Base-by-base conservation (phyloP, 345 rosid species). In the Garcia nutans region DNA sequence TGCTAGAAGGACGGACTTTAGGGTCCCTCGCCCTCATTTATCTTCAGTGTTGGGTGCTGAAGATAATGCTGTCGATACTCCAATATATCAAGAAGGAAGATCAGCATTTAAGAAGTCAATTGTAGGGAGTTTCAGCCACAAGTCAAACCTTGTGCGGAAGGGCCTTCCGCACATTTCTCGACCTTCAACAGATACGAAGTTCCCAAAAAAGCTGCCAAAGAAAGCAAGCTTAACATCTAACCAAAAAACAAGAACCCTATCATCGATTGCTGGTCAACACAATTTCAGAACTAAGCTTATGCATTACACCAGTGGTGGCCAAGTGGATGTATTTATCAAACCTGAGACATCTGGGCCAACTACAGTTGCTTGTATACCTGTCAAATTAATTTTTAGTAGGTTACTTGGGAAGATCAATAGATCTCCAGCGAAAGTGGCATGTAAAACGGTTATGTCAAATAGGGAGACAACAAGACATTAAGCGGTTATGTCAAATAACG, bases 371-470 rank as follows among this genome's bases (percentile, higher is more conserved):
- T 93, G 97, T 87, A 91, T 96, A 86, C 99, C 99, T 45, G 92
- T 93, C 65, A 96, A 92, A 81, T 89, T 96, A 84, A 97, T 90
- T 42, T 96, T 88, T 83, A 93, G 98, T 83, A 88, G 99, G 89
- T 86, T 96, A 85, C 97, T 93, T 22, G 99, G 93, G 93, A 96
- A 96, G 89, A 96, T 96, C 80, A 93, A 96, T 76, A 92, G 97
- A 82, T 97, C 95, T 17, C 97, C 97, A 49, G 89, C 93, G 75
- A 88, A 85, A 82, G 87, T 88, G 76, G 82, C 82, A 31, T 68
- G 76, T 72, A 85, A 90, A 85, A 71, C 71, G 82, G 58, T 72
- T 37, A 62, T 68, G 44, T 70, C 73, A 49, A 75, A 70, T 79
- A 81, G 83, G 76, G 89, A 79, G 79, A 79, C 84, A 41, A 84